Evolutionary conservation across 768 basidiomycete species (phyloP), one percentile per base, ranked within the genome.

Genomic region (Lactifluus volemus): DNA sequence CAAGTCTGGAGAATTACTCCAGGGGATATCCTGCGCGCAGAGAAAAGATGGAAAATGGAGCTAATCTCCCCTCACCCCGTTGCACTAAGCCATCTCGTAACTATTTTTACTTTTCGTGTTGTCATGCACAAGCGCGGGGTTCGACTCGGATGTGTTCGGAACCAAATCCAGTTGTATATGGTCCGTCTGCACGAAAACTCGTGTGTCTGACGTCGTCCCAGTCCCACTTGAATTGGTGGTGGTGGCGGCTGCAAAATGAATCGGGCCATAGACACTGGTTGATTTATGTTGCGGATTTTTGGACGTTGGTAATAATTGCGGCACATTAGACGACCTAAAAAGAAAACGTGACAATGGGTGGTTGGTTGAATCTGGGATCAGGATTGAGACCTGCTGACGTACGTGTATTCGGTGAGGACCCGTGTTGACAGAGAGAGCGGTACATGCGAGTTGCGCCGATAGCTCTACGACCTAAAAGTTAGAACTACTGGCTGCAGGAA

Each of bases 391-490:
- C 4, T 10, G 29, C 19, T 34, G 30, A 44, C 60, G 55, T 48
- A 61, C 60, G 32, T 29, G 38, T 39, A 61, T 61, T 52, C 50
- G 9, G 60, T 61, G 55, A 61, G 21, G 45, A 47, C 25, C 45
- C 45, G 21, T 25, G 21, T 47, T 25, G 21, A 11, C 21, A 47
- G 21, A 47, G 45, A 47, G 45, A 25, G 45, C 45, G 45, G 12
- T 47, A 47, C 45, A 47, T 47, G 45, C 60, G 60, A 47, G 60
- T 25, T 21, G 60, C 50, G 21, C 50, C 50, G 30, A 61, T 61
- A 19, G 50, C 21, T 45, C 60, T 61, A 34, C 29, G 3, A 30
- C 10, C 7, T n/a, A n/a, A 8, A 9, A 34, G 32, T 56, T 38
- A 52, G 57, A 36, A 52, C 8, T 29, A 47, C 3, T 8, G 12